Percentiles rank a stretch among this genome's conserved stretches.
These are phyloP conservation scores for Pythium volutum DNA, from an alignment of 352 stramenopile species.

Conservation along the genomic window DNA sequence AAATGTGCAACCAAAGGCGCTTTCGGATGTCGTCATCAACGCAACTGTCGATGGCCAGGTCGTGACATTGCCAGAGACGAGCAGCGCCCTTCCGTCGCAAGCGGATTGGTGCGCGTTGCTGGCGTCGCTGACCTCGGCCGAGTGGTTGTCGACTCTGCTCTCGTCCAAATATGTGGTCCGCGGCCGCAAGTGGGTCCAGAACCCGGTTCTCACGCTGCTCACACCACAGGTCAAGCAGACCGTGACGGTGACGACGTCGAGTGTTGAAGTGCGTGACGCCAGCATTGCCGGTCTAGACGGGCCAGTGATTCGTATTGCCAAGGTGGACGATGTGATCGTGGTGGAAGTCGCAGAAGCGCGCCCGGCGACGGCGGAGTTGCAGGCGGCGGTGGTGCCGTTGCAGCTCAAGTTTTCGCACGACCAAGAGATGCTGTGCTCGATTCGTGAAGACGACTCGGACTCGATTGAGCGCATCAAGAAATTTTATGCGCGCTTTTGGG, in stretches of 20 bases:
- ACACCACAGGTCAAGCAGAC: slow-evolving; percentile 44
- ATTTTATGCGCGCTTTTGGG: slow-evolving; percentile 79
- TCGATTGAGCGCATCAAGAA: slow-evolving; percentile 59
- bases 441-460: slow-evolving; percentile 43
- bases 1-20: not conserved
- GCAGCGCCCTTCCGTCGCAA: slow-evolving; percentile 26
- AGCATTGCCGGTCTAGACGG: slow-evolving; percentile 28
- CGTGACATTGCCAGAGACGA: slow-evolving; percentile 30
- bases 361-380: slow-evolving; percentile 48
- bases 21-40: slow-evolving; percentile 20
- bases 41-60: slow-evolving; percentile 26
- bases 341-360: slow-evolving; percentile 57
- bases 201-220: slow-evolving; percentile 56
- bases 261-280: slow-evolving; percentile 18
- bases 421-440: slow-evolving; percentile 41
- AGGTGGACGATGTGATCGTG: slow-evolving; percentile 33
- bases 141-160: slow-evolving; percentile 56
- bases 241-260: slow-evolving; percentile 24
- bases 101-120: slow-evolving; percentile 48
- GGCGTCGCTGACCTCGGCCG: slow-evolving; percentile 32
- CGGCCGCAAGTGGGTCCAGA: slow-evolving; percentile 66
- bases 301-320: slow-evolving; percentile 54
- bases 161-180: slow-evolving; percentile 48
- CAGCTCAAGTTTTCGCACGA: slow-evolving; percentile 57
- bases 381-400: slow-evolving; percentile 40